Evolutionary conservation across 345 rosid species (phyloP).

Genomic region (Gossypium thurberi): DNA sequence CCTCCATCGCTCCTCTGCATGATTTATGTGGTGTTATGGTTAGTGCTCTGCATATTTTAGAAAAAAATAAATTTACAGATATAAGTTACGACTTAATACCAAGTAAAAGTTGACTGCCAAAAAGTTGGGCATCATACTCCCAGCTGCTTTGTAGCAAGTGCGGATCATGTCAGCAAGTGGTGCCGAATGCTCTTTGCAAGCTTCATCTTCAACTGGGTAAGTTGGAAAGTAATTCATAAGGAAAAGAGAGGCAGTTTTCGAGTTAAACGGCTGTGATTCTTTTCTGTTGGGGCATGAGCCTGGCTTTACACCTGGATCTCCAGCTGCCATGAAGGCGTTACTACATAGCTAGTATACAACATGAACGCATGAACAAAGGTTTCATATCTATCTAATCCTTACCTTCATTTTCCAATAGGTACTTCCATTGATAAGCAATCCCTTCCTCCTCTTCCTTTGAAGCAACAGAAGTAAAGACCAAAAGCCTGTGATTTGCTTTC

Average conservation of each 20-base stretch:
- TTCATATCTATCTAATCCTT: constrained; percentile 18
- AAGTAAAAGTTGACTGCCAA: constrained; percentile 93
- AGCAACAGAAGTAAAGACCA: constrained; percentile 87
- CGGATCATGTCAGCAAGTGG: constrained; percentile 76
- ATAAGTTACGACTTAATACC: constrained; percentile 36
- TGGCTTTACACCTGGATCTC: constrained; percentile 59
- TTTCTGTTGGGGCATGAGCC: constrained; percentile 89
- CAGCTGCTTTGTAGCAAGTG: constrained; percentile 80
- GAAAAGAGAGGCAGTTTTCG: constrained; percentile 69
- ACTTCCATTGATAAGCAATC: constrained; percentile 91
- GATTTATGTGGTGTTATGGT: constrained; percentile 15
- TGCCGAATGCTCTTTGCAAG: constrained; percentile 89
- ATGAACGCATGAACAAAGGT: neutral
- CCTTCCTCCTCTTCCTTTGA: constrained; percentile 96
- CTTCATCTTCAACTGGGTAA: constrained; percentile 68
- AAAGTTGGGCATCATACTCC: constrained; percentile 77
- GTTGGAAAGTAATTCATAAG: constrained; percentile 89
- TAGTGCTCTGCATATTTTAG: neutral
- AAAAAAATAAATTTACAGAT: neutral
- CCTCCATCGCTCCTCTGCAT: constrained; percentile 95
- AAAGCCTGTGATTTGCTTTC: constrained; percentile 64
- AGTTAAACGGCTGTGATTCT: constrained; percentile 63
- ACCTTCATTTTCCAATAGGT: constrained; percentile 82
- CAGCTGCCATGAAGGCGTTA: constrained; percentile 41
- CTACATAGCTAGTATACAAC: neutral